phyloP scores from a whole-genome alignment of 805 yeast genomes.

The Hanseniaspora opuntiae region DNA sequence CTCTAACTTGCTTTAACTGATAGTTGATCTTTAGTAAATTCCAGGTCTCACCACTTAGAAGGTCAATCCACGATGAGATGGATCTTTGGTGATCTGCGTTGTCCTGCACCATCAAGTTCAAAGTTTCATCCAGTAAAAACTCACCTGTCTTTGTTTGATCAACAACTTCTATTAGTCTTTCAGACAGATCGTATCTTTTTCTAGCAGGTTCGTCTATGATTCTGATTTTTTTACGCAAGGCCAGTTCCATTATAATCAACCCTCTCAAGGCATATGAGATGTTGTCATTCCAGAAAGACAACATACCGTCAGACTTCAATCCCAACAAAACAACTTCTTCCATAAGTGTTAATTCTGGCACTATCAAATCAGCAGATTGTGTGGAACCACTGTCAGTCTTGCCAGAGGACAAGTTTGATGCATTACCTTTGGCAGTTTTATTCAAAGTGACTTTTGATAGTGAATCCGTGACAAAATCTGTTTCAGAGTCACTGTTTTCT shows the following conservation, averaged over 20 bases:
- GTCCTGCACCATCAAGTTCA: constrained; percentile 76
- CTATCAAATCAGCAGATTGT: constrained; percentile 14
- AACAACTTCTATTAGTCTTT: constrained; percentile 74
- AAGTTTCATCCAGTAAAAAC: constrained; percentile 82
- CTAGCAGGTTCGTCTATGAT: constrained; percentile 87
- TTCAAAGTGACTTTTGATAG: neutral
- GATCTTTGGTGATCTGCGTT: constrained; percentile 43
- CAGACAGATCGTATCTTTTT: constrained; percentile 74
- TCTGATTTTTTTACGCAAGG: constrained; percentile 76
- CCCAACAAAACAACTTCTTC: constrained; percentile 92
- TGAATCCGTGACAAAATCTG: neutral
- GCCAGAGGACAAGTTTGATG: constrained; percentile 28
- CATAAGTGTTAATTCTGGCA: constrained; percentile 78
- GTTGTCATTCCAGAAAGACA: constrained; percentile 96
- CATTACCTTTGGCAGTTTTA: constrained; percentile 3
- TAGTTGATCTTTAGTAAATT: constrained; percentile 84
- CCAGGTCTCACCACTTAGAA: constrained; percentile 94
- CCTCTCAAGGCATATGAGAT: constrained; percentile 94
- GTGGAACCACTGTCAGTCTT: constrained; percentile 40
- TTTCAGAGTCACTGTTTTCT: constrained; percentile 10
- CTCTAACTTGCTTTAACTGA: constrained; percentile 94
- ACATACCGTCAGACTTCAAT: constrained; percentile 88
- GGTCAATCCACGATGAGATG: constrained; percentile 84
- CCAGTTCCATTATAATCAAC: constrained; percentile 80
- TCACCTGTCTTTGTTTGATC: constrained; percentile 87